Conservation (phyloP, 2,329 filamentous ascomycete genomes). For the Cladobotryum mycophilum region DNA sequence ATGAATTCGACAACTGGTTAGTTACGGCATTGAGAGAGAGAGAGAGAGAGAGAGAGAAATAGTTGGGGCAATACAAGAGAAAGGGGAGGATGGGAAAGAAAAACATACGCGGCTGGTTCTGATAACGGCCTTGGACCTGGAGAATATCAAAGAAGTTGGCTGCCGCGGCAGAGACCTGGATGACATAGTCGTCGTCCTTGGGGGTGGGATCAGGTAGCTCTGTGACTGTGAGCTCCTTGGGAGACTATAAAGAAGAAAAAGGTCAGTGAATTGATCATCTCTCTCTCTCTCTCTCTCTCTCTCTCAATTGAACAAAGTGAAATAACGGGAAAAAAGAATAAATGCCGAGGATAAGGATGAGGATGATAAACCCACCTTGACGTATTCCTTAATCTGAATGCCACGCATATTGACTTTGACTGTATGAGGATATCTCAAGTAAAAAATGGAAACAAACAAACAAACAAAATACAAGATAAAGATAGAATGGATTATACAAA, state of each 20-base stretch:
- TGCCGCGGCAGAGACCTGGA: constrained; percentile 78
- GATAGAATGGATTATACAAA: background rate
- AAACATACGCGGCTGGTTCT: constrained; percentile 66
- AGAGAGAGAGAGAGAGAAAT: background rate
- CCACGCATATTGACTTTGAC: constrained; percentile 58
- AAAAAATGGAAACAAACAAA: background rate
- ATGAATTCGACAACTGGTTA: background rate
- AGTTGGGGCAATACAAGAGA: too few relatives aligned
- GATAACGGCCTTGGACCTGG: constrained; percentile 93
- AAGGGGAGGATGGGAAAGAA: too few relatives aligned
- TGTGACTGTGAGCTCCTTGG: constrained; percentile 69
- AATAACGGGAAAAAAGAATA: background rate
- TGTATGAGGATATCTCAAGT: background rate
- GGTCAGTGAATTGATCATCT: background rate
- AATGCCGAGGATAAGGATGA: background rate
- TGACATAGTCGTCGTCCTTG: constrained; percentile 69
- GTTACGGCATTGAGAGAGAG: background rate
- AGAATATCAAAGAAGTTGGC: constrained; percentile 98
- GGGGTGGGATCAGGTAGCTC: constrained; percentile 70
- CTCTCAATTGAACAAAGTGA: background rate
- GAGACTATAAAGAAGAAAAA: constrained; percentile 48
- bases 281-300: background rate
- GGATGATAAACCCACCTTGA: constrained; percentile 49
- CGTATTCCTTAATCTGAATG: constrained; percentile 67
- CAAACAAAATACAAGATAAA: background rate